phyloP scores from a whole-genome alignment of 2,329 filamentous ascomycete genomes.

The Mycosphaerella sp. region DNA sequence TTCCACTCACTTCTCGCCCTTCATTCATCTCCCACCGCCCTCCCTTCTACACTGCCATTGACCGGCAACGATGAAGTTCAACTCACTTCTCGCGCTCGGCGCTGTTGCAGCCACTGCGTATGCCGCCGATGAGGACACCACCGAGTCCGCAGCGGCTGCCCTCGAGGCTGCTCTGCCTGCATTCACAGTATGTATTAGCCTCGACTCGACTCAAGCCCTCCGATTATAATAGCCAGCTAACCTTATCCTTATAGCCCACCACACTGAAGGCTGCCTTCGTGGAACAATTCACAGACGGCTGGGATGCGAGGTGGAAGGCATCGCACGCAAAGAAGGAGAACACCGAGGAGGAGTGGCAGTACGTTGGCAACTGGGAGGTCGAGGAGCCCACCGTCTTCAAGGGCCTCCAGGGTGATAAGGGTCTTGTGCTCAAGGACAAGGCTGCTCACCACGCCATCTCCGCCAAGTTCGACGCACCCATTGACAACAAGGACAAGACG shows the following conservation, averaged over 20 bases:
- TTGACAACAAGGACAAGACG: constrained; percentile 95
- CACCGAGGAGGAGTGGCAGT: constrained; percentile 85
- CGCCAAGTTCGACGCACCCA: constrained; percentile 92
- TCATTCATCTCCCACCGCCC: neutral
- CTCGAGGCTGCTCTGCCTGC: constrained; percentile 18
- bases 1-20: neutral
- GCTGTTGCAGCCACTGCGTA: constrained; percentile 11
- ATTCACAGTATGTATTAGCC: constrained; percentile 19
- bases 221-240: neutral
- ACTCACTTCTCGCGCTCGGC: constrained; percentile 13
- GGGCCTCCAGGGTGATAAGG: constrained; percentile 91
- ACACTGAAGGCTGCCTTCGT: constrained; percentile 87
- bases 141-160: constrained; percentile 8
- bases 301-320: constrained; percentile 87
- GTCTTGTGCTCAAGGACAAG: constrained; percentile 94
- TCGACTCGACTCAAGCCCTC: neutral
- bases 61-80: constrained; percentile 12
- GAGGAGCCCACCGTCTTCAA: constrained; percentile 89
- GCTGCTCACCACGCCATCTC: constrained; percentile 99
- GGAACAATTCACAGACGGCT: constrained; percentile 97
- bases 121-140: constrained; percentile 18
- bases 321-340: constrained; percentile 97
- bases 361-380: constrained; percentile 92
- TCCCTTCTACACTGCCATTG: neutral
- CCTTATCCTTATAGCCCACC: constrained; percentile 59